Base-by-base conservation (phyloP, 2,329 filamentous ascomycete species). In the Byssothecium circinans region DNA sequence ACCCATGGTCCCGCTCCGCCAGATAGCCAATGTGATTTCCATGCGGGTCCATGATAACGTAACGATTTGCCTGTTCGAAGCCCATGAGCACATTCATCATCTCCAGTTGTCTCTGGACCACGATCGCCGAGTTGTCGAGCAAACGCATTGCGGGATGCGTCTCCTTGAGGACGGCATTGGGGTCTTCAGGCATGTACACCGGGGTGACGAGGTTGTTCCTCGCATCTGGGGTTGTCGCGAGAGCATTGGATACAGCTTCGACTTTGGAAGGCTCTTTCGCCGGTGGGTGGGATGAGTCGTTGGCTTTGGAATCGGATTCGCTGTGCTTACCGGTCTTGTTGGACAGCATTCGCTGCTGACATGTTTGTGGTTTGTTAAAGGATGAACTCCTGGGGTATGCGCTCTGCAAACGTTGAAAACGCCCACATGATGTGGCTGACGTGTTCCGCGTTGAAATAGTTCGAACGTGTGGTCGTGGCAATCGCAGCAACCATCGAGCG, bases 41-140 rank as follows among this genome's bases (percentile, higher is more conserved):
- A 43, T 80, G 74, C 2, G 81, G 81, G 68, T 85, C 81, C 75
- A 85, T 80, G 40, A 86, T 84, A 12, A 84, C 77, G 61, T 86
- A 86, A 63, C 78, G 77, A 59, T 86, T 86, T 11, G 83, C 82
- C 64, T 86, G 83, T 65, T 86, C 83, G 54, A 85, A 85, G 1
- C 83, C 83, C 65, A 85, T 70, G 59, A 86, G 75, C 8, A 86
- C 74, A 64, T 85, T 86, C 80, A 85, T 83, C 72, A 85, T 77
- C 61, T 86, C 83, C 22, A 86, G 61, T 58, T 86, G 82, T 25
- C 83, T 73, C 55, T 85, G 82, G 8, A 86, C 76, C 6, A 86
- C 78, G 36, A 86, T 72, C 8, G 81, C 78, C 2, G 82, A 84
- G 59, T 86, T 84, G 35, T 79, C 75, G 17, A 86, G 71, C 17